A percentile compares a stretch with the other conserved stretches of the same genome.
phyloP scores from a whole-genome alignment of 495 filamentous ascomycete genomes.

The Cairneyella variabilis region DNA sequence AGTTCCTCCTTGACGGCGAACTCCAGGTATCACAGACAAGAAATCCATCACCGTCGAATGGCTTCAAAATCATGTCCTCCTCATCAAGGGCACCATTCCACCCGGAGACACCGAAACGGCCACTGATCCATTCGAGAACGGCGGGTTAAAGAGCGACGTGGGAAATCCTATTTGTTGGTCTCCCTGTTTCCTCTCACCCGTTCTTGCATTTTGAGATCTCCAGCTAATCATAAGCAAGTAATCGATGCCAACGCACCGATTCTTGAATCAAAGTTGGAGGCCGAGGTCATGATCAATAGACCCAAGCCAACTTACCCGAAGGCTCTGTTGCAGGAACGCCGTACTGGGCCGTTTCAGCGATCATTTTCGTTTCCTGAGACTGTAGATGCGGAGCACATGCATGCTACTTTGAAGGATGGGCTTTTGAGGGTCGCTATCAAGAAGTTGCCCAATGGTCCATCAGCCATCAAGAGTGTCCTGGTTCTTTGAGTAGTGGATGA shows the following conservation, averaged over 20 bases:
- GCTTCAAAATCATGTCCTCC: not conserved
- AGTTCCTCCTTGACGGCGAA: not conserved
- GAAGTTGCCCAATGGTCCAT: too few relatives aligned
- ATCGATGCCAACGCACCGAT: too few relatives aligned
- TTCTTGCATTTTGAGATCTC: too few relatives aligned
- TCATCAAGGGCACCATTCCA: not conserved
- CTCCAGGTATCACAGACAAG: not conserved
- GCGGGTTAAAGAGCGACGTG: not conserved
- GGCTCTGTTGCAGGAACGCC: not conserved
- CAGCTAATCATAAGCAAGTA: too few relatives aligned
- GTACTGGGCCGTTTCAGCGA: not conserved
- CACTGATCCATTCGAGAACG: not conserved
- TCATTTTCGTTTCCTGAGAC: not conserved
- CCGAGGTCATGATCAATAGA: not conserved
- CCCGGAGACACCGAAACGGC: not conserved
- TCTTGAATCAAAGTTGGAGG: not conserved
- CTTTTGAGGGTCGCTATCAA: not conserved
- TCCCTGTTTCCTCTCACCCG: too few relatives aligned
- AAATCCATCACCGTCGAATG: not conserved
- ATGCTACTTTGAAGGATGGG: not conserved
- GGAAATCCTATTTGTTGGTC: not conserved
- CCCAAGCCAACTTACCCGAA: not conserved
- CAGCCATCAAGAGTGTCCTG: too few relatives aligned
- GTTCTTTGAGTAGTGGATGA: too few relatives aligned
- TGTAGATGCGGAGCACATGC: not conserved